phyloP scores from a whole-genome alignment of 305 asterid species.

The Fraxinus floribunda region DNA sequence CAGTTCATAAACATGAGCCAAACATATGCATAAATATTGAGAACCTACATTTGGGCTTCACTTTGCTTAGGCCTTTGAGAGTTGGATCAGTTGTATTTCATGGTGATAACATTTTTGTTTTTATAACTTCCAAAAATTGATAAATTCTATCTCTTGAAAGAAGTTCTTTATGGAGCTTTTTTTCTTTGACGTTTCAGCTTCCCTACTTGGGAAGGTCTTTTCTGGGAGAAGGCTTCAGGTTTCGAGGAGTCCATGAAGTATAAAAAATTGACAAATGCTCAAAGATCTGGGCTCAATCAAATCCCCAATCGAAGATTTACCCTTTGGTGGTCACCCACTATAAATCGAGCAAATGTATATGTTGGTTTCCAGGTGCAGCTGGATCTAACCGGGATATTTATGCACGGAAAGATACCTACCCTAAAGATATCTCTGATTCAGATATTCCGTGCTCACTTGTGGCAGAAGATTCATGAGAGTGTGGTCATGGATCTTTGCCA shows the following conservation, averaged over 20 bases:
- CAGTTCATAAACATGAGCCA: neutral
- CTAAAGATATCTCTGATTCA: conserved; percentile 93
- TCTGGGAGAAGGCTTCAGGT: conserved; percentile 99
- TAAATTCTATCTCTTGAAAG: neutral
- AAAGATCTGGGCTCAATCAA: conserved; percentile 97
- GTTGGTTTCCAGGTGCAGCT: conserved; percentile 99
- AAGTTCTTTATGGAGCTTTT: neutral
- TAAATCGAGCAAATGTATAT: conserved; percentile 93
- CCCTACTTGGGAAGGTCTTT: conserved; percentile 99
- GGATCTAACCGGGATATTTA: conserved; percentile 97
- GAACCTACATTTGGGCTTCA: neutral
- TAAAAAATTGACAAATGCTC: conserved; percentile 96
- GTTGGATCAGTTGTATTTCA: neutral
- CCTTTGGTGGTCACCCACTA: conserved; percentile 99
- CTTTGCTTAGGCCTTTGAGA: neutral
- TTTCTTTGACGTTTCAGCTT: conserved; percentile 56
- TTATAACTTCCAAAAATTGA: neutral
- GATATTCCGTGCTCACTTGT: conserved; percentile 99
- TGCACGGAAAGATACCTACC: conserved; percentile 99
- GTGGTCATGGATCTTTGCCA: conserved; percentile 99
- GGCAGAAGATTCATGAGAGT: conserved; percentile 99
- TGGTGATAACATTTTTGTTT: neutral
- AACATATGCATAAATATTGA: neutral
- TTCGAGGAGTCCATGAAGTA: conserved; percentile 99
- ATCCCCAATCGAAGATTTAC: conserved; percentile 96